Evolutionary conservation across 768 basidiomycete species (phyloP).

Genomic region (Mycena vitilis): DNA sequence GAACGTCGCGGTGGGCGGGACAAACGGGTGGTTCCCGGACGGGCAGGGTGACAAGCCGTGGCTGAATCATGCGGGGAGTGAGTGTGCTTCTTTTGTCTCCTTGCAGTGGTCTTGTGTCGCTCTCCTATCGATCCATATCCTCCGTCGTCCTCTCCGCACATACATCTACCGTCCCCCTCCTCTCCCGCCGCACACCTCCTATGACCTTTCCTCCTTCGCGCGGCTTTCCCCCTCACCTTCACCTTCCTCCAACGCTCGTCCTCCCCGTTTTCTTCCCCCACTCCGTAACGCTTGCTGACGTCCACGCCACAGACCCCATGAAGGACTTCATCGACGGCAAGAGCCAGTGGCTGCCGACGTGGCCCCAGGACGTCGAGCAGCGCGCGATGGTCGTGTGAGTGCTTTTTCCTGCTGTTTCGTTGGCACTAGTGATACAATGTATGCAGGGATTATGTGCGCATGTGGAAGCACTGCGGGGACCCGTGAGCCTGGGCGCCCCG

Average conservation of each 20-base stretch:
- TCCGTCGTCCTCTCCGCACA: no score
- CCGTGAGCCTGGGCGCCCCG: neutral
- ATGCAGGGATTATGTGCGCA: neutral
- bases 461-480: conserved; percentile 7
- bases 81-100: conserved; percentile 35
- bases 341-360: conserved; percentile 76
- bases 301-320: conserved; percentile 63
- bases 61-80: conserved; percentile 70
- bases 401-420: no score
- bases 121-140: neutral
- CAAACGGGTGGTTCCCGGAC: conserved; percentile 93
- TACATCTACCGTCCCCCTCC: no score
- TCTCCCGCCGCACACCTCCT: no score
- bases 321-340: conserved; percentile 69
- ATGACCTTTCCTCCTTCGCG: neutral
- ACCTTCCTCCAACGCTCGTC: no score
- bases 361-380: conserved; percentile 72
- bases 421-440: no score
- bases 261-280: no score
- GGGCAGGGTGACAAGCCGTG: conserved; percentile 84
- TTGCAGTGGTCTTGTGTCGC: neutral
- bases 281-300: neutral
- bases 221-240: neutral
- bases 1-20: conserved; percentile 84
- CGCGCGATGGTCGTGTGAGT: conserved; percentile 79